phyloP scores from a whole-genome alignment of 805 yeast species.

The Cyberlindnera euphorbiae region DNA sequence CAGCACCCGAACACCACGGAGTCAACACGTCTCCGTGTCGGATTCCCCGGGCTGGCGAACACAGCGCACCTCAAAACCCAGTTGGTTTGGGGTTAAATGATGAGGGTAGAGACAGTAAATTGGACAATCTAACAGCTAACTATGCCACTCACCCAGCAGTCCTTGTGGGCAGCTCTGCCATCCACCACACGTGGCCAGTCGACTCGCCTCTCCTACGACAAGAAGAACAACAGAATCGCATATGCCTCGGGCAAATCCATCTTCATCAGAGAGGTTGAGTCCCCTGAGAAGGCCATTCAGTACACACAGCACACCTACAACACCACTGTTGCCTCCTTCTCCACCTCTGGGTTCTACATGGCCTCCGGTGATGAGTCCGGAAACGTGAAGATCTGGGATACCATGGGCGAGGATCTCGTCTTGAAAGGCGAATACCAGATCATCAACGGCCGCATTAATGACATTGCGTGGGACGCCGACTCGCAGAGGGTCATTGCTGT shows the following conservation, averaged over 20 bases:
- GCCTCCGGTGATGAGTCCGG: slow-evolving; percentile 95
- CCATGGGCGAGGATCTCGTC: slow-evolving; percentile 45
- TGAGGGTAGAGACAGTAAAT: too few relatives aligned
- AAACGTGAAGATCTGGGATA: slow-evolving; percentile 83
- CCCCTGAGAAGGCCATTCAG: slow-evolving; percentile 52
- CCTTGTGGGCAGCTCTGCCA: slow-evolving; percentile 73
- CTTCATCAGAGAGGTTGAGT: slow-evolving; percentile 58
- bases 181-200: slow-evolving; percentile 65
- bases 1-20: too few relatives aligned
- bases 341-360: slow-evolving; percentile 85
- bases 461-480: slow-evolving; percentile 91
- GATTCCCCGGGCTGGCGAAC: too few relatives aligned
- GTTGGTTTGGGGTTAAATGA: too few relatives aligned
- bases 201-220: slow-evolving; percentile 73
- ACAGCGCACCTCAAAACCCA: too few relatives aligned
- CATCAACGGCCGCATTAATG: slow-evolving; percentile 75
- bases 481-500: slow-evolving; percentile 83
- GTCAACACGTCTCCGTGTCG: too few relatives aligned
- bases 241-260: slow-evolving; percentile 82
- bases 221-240: slow-evolving; percentile 61
- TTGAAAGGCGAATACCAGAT: slow-evolving; percentile 79
- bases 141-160: slow-evolving; percentile 26
- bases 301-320: slow-evolving; percentile 65
- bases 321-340: slow-evolving; percentile 80
- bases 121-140: too few relatives aligned